Evolutionary conservation across 331 rosid genomes (phyloP).

Genomic region (Telfairia occidentalis): DNA sequence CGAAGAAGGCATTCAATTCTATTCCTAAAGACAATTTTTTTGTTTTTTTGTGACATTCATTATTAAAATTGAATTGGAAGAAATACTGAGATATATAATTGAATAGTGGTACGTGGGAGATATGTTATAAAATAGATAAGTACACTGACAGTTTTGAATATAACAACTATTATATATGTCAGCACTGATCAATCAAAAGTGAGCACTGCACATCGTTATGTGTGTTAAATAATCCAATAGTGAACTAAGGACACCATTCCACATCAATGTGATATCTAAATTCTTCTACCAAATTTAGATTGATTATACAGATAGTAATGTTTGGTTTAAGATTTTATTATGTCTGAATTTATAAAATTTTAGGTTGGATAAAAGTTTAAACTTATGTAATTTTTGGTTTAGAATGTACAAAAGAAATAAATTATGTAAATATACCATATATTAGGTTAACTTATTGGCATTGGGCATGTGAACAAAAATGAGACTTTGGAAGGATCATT

Average conservation of each 20-base stretch:
- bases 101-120: not conserved
- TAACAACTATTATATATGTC: conserved; percentile 1
- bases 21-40: not conserved
- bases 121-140: not conserved
- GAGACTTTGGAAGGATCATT: too few relatives aligned
- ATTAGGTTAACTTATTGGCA: too few relatives aligned
- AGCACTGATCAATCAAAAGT: conserved; percentile 6
- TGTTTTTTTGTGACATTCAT: not conserved
- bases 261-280: not conserved
- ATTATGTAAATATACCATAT: too few relatives aligned
- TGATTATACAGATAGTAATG: not conserved
- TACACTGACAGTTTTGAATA: conserved; percentile 6
- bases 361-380: too few relatives aligned
- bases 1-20: not conserved
- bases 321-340: not conserved
- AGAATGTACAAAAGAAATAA: too few relatives aligned
- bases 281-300: not conserved
- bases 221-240: not conserved
- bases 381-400: too few relatives aligned
- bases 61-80: not conserved
- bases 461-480: too few relatives aligned
- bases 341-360: too few relatives aligned
- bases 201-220: conserved; percentile 1
- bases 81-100: not conserved
- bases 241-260: not conserved